phyloP scores from a whole-genome alignment of 495 filamentous ascomycete species.

The Tuber umbilicatum region DNA sequence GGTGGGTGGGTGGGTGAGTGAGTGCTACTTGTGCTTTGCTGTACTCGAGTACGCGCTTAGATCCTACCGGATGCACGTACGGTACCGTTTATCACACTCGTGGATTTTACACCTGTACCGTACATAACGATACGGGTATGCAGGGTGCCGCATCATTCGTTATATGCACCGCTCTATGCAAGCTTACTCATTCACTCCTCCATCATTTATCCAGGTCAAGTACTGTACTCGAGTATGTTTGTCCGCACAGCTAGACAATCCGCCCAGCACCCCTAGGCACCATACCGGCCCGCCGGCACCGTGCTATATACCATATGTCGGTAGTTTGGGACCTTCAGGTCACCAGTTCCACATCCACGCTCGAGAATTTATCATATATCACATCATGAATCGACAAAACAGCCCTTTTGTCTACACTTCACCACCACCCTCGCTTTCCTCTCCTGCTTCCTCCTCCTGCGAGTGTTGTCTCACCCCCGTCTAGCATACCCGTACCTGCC shows the following conservation, averaged over 20 bases:
- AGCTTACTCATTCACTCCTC: neutral
- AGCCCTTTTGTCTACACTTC: neutral
- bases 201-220: neutral
- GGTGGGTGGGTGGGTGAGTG: too few species aligned
- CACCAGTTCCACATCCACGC: neutral
- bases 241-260: neutral
- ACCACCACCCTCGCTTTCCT: neutral
- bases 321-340: neutral
- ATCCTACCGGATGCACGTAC: too few species aligned
- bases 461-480: neutral
- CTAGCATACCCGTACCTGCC: neutral
- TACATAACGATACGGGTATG: neutral
- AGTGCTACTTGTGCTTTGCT: too few species aligned
- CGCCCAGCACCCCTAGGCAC: neutral
- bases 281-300: neutral
- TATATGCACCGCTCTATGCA: neutral
- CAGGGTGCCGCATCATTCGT: neutral
- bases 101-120: neutral
- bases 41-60: too few species aligned
- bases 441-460: neutral
- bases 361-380: neutral
- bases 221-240: neutral
- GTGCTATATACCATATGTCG: too few species aligned
- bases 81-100: too few species aligned
- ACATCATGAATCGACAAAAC: neutral